Percentiles rank a stretch among this genome's conserved stretches.
These are phyloP conservation scores for Blastobotrys arbuscula DNA, from an alignment of 1,139 yeast genomes.

Conservation along the genomic window DNA sequence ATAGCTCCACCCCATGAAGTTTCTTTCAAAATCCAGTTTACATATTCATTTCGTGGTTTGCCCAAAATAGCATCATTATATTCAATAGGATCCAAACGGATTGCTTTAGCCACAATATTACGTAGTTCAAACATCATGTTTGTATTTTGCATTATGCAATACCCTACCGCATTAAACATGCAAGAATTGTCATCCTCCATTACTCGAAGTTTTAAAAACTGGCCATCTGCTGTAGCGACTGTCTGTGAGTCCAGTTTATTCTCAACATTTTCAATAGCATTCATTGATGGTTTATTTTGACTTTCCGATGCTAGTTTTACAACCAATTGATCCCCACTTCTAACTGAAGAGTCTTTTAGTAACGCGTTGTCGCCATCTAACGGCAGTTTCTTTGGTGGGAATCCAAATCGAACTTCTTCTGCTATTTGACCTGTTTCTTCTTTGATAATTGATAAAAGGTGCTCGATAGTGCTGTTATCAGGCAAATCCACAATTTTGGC, in stretches of 20 bases:
- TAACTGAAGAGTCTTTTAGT: slow-evolving; percentile 42
- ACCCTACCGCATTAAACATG: slow-evolving; percentile 62
- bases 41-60: slow-evolving; percentile 45
- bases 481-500: slow-evolving; percentile 24
- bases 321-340: slow-evolving; percentile 54
- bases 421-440: slow-evolving; percentile 12
- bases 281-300: not conserved
- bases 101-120: slow-evolving; percentile 42
- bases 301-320: slow-evolving; percentile 26
- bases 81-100: slow-evolving; percentile 40
- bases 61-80: slow-evolving; percentile 62
- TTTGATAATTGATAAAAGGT: slow-evolving; percentile 21
- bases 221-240: slow-evolving; percentile 21
- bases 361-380: slow-evolving; percentile 23
- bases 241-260: slow-evolving; percentile 7
- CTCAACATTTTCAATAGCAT: not conserved
- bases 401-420: slow-evolving; percentile 45
- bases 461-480: slow-evolving; percentile 27
- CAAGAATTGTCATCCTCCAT: slow-evolving; percentile 81
- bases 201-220: slow-evolving; percentile 46
- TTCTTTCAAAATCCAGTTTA: slow-evolving; percentile 54
- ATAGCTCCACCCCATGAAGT: slow-evolving; percentile 87
- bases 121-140: slow-evolving; percentile 44
- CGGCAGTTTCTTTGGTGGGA: slow-evolving; percentile 51
- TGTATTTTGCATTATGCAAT: slow-evolving; percentile 42